These are phyloP conservation scores for Chaetomidium leptoderma DNA, from an alignment of 495 filamentous ascomycete species.

Conservation along the genomic window DNA sequence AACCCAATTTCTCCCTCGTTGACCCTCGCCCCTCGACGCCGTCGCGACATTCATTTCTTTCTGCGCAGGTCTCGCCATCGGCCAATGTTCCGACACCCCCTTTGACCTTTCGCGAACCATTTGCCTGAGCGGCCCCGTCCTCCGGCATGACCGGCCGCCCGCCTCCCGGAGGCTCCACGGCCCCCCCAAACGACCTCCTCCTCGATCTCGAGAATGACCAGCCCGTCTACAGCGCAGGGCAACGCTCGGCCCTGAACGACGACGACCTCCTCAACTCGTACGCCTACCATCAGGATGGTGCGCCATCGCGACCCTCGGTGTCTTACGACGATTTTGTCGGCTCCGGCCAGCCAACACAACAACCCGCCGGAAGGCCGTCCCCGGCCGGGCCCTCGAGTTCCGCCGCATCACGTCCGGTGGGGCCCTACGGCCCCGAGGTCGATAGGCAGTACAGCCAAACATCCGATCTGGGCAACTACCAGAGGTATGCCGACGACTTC, in stretches of 20 bases:
- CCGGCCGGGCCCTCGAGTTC: slow-evolving; percentile 29
- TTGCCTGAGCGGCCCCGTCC: slow-evolving; percentile 13
- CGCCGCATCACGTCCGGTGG: slow-evolving; percentile 49
- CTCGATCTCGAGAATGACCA: slow-evolving; percentile 70
- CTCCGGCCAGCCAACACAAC: slow-evolving; percentile 39
- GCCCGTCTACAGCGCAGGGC: slow-evolving; percentile 66
- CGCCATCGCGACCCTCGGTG: slow-evolving; percentile 70
- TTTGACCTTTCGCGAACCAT: neutral
- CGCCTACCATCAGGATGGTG: slow-evolving; percentile 59
- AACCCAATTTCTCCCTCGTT: neutral
- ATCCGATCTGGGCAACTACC: slow-evolving; percentile 78
- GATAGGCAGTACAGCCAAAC: slow-evolving; percentile 71
- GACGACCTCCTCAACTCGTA: slow-evolving; percentile 69
- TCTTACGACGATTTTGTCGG: slow-evolving; percentile 97
- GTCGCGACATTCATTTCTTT: neutral
- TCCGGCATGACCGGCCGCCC: slow-evolving; percentile 68
- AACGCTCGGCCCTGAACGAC: slow-evolving; percentile 68
- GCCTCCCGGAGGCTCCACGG: slow-evolving; percentile 52
- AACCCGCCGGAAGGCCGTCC: slow-evolving; percentile 42
- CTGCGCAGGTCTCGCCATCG: neutral
- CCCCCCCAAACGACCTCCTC: slow-evolving; percentile 62
- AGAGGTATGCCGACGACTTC: slow-evolving; percentile 82
- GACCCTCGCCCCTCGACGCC: neutral
- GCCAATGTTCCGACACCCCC: slow-evolving; percentile 4
- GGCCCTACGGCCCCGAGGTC: slow-evolving; percentile 49